phyloP scores from a whole-genome alignment of 73 alveolate genomes.

The Paramecium pentaurelia region DNA sequence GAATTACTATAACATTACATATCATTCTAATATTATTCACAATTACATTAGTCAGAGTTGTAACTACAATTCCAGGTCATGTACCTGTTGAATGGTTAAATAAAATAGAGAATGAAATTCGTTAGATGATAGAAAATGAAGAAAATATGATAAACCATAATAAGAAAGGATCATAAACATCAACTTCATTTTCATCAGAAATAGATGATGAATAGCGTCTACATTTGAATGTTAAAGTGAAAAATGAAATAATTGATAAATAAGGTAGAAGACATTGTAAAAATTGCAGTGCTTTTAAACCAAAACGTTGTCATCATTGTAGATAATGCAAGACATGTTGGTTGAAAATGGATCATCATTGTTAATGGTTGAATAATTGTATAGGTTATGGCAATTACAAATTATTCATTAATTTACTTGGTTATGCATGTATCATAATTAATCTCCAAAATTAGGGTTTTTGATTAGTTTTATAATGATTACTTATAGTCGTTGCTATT shows the following conservation, averaged over 20 bases:
- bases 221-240: not conserved
- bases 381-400: conserved; percentile 69
- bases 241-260: conserved; percentile 33
- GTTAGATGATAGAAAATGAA: not conserved
- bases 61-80: not conserved
- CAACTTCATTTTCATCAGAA: conserved; percentile 28
- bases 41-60: conserved; percentile 31
- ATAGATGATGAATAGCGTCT: not conserved
- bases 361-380: conserved; percentile 79
- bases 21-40: not conserved
- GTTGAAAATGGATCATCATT: conserved; percentile 77
- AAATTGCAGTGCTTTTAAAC: conserved; percentile 53
- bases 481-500: not conserved
- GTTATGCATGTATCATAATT: not conserved
- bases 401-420: conserved; percentile 58
- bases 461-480: not conserved
- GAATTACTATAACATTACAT: not conserved
- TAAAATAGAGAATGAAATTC: not conserved
- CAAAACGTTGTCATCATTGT: conserved; percentile 74
- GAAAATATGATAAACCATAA: not conserved
- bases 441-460: not conserved
- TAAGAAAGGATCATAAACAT: not conserved
- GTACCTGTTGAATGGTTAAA: conserved; percentile 19
- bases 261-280: conserved; percentile 61
- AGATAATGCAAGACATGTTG: conserved; percentile 74